phyloP scores from a whole-genome alignment of 208 protist genomes.

The Wallacemonas sp. region DNA sequence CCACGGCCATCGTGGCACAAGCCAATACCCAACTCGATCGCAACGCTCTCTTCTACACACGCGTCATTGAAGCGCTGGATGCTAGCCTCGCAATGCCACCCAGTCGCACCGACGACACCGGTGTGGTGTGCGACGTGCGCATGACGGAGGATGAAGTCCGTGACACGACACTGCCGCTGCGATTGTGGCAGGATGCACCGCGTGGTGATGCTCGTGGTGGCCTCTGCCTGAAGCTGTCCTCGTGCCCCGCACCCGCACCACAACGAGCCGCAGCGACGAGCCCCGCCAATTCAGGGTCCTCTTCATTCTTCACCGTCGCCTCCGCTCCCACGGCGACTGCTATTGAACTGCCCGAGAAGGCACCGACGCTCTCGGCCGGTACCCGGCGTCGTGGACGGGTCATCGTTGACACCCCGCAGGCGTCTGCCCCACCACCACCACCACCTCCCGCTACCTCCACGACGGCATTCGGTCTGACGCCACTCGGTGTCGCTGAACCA shows the following conservation, averaged over 20 bases:
- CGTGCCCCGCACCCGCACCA: not conserved
- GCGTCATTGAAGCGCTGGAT: constrained; percentile 22
- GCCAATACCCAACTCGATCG: constrained; percentile 13
- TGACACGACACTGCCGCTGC: constrained; percentile 21
- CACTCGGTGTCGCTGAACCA: not conserved
- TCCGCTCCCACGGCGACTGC: not conserved
- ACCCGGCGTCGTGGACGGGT: constrained; percentile 4
- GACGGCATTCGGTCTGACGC: not conserved
- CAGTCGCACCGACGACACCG: too few species aligned
- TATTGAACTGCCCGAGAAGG: not conserved
- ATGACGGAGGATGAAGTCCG: constrained; percentile 23
- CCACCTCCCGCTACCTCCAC: not conserved
- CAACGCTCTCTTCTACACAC: constrained; percentile 38
- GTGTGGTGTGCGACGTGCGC: constrained; percentile 9
- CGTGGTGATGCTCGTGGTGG: not conserved
- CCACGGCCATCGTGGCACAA: not conserved
- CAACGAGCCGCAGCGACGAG: not conserved
- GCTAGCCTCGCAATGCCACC: not conserved
- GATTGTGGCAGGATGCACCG: not conserved
- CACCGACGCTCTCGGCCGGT: not conserved
- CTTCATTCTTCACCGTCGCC: not conserved
- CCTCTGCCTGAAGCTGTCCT: not conserved
- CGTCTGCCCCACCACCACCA: constrained; percentile 7
- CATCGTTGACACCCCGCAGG: constrained; percentile 5
- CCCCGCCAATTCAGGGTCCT: not conserved